Evolutionary conservation across 192 early-diverging fungal genomes (phyloP).

Genomic region (Funneliformis geosporum): DNA sequence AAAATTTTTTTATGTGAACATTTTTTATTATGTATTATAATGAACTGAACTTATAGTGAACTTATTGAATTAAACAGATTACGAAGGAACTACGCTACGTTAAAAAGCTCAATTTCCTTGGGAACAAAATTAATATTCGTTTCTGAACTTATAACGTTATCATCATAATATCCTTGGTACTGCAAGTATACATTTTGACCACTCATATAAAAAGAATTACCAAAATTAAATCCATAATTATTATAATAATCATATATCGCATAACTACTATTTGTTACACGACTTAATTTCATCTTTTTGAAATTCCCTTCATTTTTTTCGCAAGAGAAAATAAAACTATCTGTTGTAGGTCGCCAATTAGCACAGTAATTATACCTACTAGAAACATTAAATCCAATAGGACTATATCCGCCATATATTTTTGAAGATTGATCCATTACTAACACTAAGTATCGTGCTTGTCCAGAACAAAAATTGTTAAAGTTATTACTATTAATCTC

Average conservation of each 20-base stretch:
- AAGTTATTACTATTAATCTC: not conserved
- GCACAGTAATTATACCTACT: too few relatives aligned
- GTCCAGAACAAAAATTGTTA: too few relatives aligned
- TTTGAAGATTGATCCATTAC: too few relatives aligned
- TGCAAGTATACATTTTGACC: not conserved
- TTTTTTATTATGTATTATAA: too few relatives aligned
- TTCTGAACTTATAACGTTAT: not conserved
- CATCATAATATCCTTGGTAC: too few relatives aligned
- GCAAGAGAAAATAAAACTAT: constrained; percentile 12
- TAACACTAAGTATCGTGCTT: too few relatives aligned
- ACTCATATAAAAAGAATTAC: not conserved
- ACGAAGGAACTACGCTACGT: not conserved
- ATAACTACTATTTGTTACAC: not conserved
- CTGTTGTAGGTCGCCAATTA: constrained; percentile 10
- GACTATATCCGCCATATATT: not conserved
- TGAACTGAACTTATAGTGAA: too few relatives aligned
- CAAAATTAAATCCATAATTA: not conserved
- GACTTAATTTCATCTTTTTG: not conserved
- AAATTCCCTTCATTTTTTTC: not conserved
- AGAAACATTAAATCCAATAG: constrained; percentile 12
- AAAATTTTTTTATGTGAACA: too few relatives aligned
- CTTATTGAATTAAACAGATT: too few relatives aligned
- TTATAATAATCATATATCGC: not conserved
- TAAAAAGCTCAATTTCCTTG: not conserved
- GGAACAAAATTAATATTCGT: not conserved